phyloP scores from a whole-genome alignment of 768 basidiomycete species.

The Boletus insuetus region DNA sequence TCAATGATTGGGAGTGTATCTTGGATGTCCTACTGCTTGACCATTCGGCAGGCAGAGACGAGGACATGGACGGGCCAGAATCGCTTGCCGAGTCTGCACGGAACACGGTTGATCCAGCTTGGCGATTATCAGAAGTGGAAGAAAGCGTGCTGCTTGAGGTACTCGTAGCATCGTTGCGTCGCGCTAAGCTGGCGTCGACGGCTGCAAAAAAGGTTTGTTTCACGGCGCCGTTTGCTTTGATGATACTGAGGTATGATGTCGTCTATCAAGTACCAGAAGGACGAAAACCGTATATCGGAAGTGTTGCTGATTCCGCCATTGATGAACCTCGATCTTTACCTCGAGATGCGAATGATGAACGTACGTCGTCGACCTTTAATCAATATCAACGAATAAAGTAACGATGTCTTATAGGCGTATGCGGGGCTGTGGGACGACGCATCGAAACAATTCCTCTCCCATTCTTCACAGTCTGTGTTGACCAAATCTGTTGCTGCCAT shows the following conservation, averaged over 20 bases:
- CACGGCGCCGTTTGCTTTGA: neutral
- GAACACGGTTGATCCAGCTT: slow-evolving; percentile 60
- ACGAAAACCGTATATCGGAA: slow-evolving; percentile 75
- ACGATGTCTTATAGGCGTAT: slow-evolving; percentile 58
- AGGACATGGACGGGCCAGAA: slow-evolving; percentile 33
- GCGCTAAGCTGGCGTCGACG: slow-evolving; percentile 52
- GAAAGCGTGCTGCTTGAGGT: slow-evolving; percentile 84
- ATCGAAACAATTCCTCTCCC: slow-evolving; percentile 86
- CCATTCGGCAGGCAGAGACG: slow-evolving; percentile 70
- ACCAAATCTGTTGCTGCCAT: slow-evolving; percentile 71
- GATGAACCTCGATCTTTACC: slow-evolving; percentile 88
- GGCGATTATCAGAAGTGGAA: slow-evolving; percentile 84
- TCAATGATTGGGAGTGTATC: slow-evolving; percentile 79
- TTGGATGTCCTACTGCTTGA: slow-evolving; percentile 83
- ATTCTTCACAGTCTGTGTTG: slow-evolving; percentile 76
- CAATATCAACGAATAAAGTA: neutral
- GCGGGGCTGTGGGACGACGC: slow-evolving; percentile 90
- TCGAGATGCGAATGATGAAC: slow-evolving; percentile 88
- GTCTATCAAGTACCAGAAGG: slow-evolving; percentile 84
- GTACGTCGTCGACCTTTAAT: slow-evolving; percentile 39
- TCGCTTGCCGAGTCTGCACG: slow-evolving; percentile 26
- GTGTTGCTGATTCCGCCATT: slow-evolving; percentile 77
- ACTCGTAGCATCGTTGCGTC: slow-evolving; percentile 65
- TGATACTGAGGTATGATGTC: neutral
- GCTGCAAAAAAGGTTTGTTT: slow-evolving; percentile 66